These are phyloP conservation scores for Liriodendron chinense DNA, from an alignment of 164 flowering plant species.

Conservation along the genomic window DNA sequence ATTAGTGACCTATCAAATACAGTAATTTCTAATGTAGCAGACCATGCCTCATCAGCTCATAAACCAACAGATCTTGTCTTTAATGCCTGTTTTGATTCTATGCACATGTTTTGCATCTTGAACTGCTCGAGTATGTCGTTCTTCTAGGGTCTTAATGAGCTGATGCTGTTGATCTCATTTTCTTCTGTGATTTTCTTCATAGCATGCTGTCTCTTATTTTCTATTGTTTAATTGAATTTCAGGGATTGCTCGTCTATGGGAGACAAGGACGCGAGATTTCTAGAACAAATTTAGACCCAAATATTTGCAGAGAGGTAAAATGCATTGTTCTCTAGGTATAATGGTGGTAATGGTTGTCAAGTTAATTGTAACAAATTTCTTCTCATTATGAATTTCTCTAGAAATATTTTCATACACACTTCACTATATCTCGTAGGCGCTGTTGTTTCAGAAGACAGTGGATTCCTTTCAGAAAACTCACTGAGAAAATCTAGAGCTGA, in stretches of 20 bases:
- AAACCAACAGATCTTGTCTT: not conserved
- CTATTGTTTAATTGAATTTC: conserved; percentile 20
- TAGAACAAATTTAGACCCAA: conserved; percentile 63
- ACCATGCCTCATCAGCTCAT: not conserved
- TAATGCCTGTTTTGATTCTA: not conserved
- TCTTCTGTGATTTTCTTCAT: not conserved
- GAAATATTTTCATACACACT: not conserved
- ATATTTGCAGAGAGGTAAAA: conserved; percentile 79
- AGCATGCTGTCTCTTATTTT: conserved; percentile 10
- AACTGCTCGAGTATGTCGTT: not conserved
- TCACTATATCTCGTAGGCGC: not conserved
- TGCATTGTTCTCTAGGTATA: not conserved
- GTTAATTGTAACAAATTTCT: not conserved
- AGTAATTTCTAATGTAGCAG: not conserved
- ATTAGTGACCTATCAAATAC: not conserved
- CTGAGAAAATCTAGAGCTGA: not conserved
- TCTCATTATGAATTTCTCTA: not conserved
- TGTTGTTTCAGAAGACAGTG: not conserved
- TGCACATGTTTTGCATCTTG: conserved; percentile 4
- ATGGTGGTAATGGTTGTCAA: not conserved
- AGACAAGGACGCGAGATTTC: conserved; percentile 81
- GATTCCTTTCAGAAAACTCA: not conserved
- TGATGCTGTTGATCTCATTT: not conserved
- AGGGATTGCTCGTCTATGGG: conserved; percentile 97
- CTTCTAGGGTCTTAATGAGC: not conserved